Base-by-base conservation (phyloP, 345 rosid genomes). In the Nephelium lappaceum region DNA sequence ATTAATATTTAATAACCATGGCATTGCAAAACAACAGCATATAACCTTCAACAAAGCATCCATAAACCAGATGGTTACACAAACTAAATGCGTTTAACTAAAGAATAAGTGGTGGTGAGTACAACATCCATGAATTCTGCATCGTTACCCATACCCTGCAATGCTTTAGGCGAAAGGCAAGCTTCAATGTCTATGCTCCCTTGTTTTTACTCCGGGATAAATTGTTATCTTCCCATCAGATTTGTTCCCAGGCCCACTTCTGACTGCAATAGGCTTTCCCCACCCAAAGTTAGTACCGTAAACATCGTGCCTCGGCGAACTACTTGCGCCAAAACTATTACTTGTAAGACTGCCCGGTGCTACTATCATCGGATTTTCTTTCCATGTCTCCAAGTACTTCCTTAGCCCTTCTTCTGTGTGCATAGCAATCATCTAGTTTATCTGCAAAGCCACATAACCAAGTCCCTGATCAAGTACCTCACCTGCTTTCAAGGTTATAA, bases 191-290 rank as follows among this genome's bases (percentile, higher is more conserved):
- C 67, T 3, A 57, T 16, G 11, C 81, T 79, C 19, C 68, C 77
- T 51, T 51, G 23, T 31, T 72, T 72, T 36, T 5, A 12, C 43
- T 11, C 81, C 77, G 0, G 58, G 60, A 39, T 63, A 73, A 11
- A 79, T 0, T 3, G 77, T 66, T 1, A 72, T 27, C 77, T 66
- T 65, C 43, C 73, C 67, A 58, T 11, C 57, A 19, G 2, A 19
- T 43, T 43, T 67, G 65, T 68, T 80, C 1, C 15, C 71, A 2
- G 16, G 57, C 0, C 82, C 82, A 14, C 83, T 77, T 65, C 83
- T 36, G 18, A 77, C 81, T 12, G 81, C 81, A 51, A 73, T 25
- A 9, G 83, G 79, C 45, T 27, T 77, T 71, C 81, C 86, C 83
- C 81, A 77, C 8, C 83, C 81, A 16, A 80, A 83, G 31, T 77